phyloP scores from a whole-genome alignment of 2,329 filamentous ascomycete genomes.

The Neopestalotiopsis sp. region DNA sequence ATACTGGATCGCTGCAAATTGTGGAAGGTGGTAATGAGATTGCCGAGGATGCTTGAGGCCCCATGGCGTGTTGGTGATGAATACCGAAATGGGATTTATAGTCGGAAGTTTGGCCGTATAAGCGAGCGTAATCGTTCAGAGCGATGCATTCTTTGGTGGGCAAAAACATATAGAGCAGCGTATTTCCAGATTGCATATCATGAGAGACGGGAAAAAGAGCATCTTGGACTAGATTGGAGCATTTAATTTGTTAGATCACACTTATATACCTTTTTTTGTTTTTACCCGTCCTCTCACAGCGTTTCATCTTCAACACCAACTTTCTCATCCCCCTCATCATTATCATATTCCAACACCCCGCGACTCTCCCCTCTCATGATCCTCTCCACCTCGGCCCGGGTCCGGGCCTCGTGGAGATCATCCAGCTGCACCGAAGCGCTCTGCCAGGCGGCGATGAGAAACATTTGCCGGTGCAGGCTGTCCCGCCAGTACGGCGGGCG shows the following conservation, averaged over 20 bases:
- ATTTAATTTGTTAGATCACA: neutral
- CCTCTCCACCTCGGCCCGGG: conserved; percentile 23
- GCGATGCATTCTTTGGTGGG: neutral
- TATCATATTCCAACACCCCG: conserved; percentile 21
- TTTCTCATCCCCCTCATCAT: neutral
- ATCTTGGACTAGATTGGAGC: neutral
- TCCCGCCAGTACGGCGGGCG: conserved; percentile 21
- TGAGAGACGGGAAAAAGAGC: neutral
- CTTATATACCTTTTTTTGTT: neutral
- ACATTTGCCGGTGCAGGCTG: conserved; percentile 24
- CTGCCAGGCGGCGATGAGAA: conserved; percentile 29
- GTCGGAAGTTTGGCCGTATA: conserved; percentile 29
- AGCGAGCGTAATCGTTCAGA: neutral
- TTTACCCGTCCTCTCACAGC: no score
- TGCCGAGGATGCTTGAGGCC: conserved; percentile 47
- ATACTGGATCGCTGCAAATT: conserved; percentile 53
- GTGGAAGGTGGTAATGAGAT: conserved; percentile 37
- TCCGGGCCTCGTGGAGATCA: conserved; percentile 28
- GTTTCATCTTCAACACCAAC: neutral
- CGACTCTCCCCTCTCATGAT: conserved; percentile 24
- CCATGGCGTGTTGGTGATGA: no score
- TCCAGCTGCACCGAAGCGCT: conserved; percentile 27
- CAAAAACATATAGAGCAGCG: neutral
- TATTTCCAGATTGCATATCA: neutral
- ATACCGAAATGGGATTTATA: no score